Conservation (phyloP, 2,329 filamentous ascomycete species). For the Didymellaceae sp. region DNA sequence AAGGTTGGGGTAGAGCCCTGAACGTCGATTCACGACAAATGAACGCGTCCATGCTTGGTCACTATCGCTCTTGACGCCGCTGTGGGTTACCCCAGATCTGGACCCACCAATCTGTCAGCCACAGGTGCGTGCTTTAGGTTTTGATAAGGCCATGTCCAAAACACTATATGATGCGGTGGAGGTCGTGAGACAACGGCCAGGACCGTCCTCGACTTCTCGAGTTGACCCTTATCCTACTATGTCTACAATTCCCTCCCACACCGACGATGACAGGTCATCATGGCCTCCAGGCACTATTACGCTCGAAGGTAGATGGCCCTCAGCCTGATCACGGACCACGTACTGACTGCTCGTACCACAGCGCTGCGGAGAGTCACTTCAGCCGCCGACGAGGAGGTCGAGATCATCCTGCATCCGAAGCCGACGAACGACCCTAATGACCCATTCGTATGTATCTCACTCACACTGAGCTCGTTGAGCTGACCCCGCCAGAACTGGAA, state of each 20-base stretch:
- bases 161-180: conserved; percentile 2
- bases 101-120: conserved; percentile 3
- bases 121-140: not conserved
- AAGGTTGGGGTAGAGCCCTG: conserved; percentile 1
- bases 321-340: not conserved
- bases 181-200: not conserved
- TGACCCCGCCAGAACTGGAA: conserved; percentile 15
- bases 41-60: not conserved
- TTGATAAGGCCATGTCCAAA: conserved; percentile 1
- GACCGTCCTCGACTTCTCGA: not conserved
- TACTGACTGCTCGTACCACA: not conserved
- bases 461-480: not conserved
- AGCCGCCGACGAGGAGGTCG: conserved; percentile 2
- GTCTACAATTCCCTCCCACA: not conserved
- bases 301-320: conserved; percentile 12
- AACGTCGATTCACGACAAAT: not conserved
- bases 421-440: conserved; percentile 16
- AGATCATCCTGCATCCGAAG: conserved; percentile 10
- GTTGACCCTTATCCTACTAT: conserved; percentile 4
- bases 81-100: conserved; percentile 6
- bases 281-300: conserved; percentile 20
- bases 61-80: conserved; percentile 7
- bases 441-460: conserved; percentile 4
- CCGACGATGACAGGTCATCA: conserved; percentile 2
- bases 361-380: conserved; percentile 8